A percentile compares a stretch with the other conserved stretches of the same genome.
These are phyloP conservation scores for Berkeleyomyces basicola DNA, from an alignment of 2,329 filamentous ascomycete genomes.

Conservation along the genomic window DNA sequence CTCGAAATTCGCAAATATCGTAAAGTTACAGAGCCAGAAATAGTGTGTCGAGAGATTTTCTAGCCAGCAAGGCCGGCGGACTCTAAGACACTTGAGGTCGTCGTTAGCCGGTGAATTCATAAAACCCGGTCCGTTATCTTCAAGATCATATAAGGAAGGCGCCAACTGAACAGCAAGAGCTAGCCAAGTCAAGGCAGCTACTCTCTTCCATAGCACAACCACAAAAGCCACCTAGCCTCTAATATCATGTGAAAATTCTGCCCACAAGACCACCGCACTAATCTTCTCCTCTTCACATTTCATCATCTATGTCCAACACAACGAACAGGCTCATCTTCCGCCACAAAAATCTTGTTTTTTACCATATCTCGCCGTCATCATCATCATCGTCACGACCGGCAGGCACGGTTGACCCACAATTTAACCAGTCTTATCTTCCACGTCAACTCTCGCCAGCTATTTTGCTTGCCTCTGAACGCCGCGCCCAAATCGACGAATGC, in stretches of 20 bases:
- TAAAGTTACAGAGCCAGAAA: background rate
- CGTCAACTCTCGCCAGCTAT: background rate
- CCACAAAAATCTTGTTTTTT: background rate
- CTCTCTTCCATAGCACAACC: background rate
- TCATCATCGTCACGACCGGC: background rate
- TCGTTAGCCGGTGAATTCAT: background rate
- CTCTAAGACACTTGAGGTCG: background rate
- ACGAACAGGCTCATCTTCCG: background rate
- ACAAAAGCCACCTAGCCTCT: background rate
- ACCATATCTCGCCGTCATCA: background rate
- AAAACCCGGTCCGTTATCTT: background rate
- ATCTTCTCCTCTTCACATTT: background rate
- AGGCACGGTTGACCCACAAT: background rate
- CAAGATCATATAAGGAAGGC: background rate
- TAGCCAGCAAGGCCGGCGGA: background rate
- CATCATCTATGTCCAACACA: background rate
- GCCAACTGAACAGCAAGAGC: background rate
- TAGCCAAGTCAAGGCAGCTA: background rate
- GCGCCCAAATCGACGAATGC: background rate
- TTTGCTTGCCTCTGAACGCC: background rate
- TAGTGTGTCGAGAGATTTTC: background rate
- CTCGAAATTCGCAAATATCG: background rate
- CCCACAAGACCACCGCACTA: background rate
- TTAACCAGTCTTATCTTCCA: background rate
- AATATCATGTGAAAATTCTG: background rate